Evolutionary conservation across 306 rosid genomes (phyloP).

Genomic region (Cicer judaicum): DNA sequence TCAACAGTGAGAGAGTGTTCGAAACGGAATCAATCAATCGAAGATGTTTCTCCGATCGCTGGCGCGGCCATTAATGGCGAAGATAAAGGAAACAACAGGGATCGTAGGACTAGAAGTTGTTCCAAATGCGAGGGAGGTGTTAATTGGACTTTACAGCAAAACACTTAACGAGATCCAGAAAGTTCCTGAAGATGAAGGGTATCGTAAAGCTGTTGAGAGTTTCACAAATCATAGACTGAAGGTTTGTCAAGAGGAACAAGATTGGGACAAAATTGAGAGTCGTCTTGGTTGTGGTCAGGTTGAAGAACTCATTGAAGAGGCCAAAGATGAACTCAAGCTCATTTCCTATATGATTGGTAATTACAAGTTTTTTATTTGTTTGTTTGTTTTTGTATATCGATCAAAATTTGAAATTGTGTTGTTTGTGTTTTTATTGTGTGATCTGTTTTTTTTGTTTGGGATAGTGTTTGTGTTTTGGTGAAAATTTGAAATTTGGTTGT

Average conservation of each 20-base stretch:
- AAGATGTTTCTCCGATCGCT: constrained; percentile 80
- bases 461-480: too few relatives aligned
- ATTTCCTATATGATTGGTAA: constrained; percentile 76
- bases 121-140: constrained; percentile 81
- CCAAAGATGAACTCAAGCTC: constrained; percentile 84
- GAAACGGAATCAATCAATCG: constrained; percentile 7
- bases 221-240: constrained; percentile 75
- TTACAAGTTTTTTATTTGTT: neutral
- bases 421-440: neutral
- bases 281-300: constrained; percentile 87
- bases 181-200: constrained; percentile 89
- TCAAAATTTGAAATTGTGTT: neutral
- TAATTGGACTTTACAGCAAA: constrained; percentile 72
- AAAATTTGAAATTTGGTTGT: too few relatives aligned
- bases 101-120: constrained; percentile 86
- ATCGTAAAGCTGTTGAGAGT: constrained; percentile 91
- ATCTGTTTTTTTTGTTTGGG: neutral
- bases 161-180: constrained; percentile 86
- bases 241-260: constrained; percentile 78
- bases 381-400: too few relatives aligned
- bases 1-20: neutral
- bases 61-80: constrained; percentile 87
- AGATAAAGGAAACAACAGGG: constrained; percentile 87
- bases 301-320: constrained; percentile 97
- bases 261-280: constrained; percentile 83